Evolutionary conservation across 768 basidiomycete species (phyloP), one percentile per base, ranked within the genome.

Genomic region (Pholiota microspora): DNA sequence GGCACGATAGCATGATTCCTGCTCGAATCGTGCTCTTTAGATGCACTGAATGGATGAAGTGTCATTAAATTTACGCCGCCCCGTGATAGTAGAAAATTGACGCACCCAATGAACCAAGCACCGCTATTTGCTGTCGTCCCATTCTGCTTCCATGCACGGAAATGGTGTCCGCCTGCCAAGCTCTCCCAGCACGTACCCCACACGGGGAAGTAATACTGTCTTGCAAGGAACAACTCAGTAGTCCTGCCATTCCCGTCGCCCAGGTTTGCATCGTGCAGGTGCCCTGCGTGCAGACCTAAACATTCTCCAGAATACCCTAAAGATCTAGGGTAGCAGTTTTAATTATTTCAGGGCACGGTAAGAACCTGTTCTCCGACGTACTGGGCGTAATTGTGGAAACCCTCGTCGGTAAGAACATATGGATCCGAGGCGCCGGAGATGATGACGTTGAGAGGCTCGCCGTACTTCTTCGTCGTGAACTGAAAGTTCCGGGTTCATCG

Each of bases 161-260:
- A 94, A 65, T 94, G 93, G 54, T 94, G 86, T 2, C 92, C 92
- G n/a, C 91, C 91, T 59, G 84, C 77, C 21, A 94, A 68, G 62
- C 84, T 90, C 75, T 94, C 92, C 88, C 92, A 92, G 68, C 92
- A 94, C 0, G 90, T 90, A 24, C 92, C 92, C 79, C 83, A 85
- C 31, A 85, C 71, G 3, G 91, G 89, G 57, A 79, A 78, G 69
- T 91, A 92, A 57, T 85, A 75, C 61, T 94, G 92, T 21, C 92
- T 82, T 21, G 84, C 86, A 45, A 94, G 79, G 64, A 84, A 80
- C 57, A 84, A 78, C 64, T 94, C 86, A 0, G 72, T 66, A 65
- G 86, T 85, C 62, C 77, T 78, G 2, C 84, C 84, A 50, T 87
- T 82, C 0, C 92, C 92, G 62, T 94, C 92, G 24, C 92, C 92